Evolutionary conservation across 2,329 filamentous ascomycete species (phyloP).

Genomic region (Thermomyces lanuginosus): DNA sequence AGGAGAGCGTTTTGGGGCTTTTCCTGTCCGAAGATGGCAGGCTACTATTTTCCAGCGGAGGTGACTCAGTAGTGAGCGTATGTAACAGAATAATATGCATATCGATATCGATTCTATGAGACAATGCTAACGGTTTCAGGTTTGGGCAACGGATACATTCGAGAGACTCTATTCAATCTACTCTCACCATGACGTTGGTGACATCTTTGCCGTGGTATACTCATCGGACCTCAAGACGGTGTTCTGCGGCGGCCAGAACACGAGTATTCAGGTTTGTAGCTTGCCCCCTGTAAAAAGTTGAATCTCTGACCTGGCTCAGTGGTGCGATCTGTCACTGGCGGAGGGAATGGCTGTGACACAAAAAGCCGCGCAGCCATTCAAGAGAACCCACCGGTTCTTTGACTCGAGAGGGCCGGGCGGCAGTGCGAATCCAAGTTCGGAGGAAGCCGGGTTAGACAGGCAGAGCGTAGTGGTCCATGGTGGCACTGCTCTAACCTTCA

Average conservation of each 20-base stretch:
- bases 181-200: slow-evolving; percentile 83
- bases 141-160: slow-evolving; percentile 70
- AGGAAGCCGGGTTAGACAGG: slow-evolving; percentile 36
- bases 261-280: slow-evolving; percentile 53
- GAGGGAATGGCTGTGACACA: slow-evolving; percentile 46
- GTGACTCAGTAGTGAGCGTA: slow-evolving; percentile 81
- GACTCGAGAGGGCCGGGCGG: slow-evolving; percentile 80
- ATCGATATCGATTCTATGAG: neutral
- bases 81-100: slow-evolving; percentile 9
- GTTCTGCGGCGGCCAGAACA: slow-evolving; percentile 88
- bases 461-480: slow-evolving; percentile 35
- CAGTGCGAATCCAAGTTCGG: slow-evolving; percentile 56
- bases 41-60: slow-evolving; percentile 79
- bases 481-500: slow-evolving; percentile 61
- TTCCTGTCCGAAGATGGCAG: slow-evolving; percentile 58
- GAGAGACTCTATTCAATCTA: slow-evolving; percentile 74
- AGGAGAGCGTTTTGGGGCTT: slow-evolving; percentile 75
- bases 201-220: slow-evolving; percentile 90
- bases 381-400: slow-evolving; percentile 75
- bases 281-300: neutral
- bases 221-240: slow-evolving; percentile 63
- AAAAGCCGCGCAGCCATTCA: slow-evolving; percentile 54
- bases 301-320: slow-evolving; percentile 32
- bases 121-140: slow-evolving; percentile 20
- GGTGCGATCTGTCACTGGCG: slow-evolving; percentile 57